Conservation (phyloP, 2,329 filamentous ascomycete species). For the Paramyrothecium sp. region DNA sequence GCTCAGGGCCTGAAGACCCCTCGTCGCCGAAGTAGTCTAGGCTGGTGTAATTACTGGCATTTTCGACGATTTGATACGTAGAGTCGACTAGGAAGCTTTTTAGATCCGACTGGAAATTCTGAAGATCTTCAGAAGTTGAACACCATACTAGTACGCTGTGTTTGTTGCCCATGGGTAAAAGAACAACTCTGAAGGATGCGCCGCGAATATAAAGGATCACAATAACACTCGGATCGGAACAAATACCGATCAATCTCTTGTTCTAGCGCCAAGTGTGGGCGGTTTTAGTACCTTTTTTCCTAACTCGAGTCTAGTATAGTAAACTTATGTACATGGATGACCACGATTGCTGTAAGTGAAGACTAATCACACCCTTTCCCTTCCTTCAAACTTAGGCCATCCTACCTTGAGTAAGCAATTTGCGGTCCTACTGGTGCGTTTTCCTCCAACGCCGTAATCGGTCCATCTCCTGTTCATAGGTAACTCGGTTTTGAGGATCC, state of each 20-base stretch:
- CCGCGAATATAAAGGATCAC: not conserved
- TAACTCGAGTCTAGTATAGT: no score
- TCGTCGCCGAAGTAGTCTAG: not conserved
- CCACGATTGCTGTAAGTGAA: not conserved
- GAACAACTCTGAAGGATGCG: not conserved
- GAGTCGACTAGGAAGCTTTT: not conserved
- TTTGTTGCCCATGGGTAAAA: not conserved
- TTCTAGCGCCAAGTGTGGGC: no score
- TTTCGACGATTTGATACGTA: not conserved
- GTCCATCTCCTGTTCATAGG: not conserved
- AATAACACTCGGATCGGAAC: not conserved
- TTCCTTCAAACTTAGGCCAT: not conserved
- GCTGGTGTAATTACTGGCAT: not conserved
- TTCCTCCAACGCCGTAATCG: not conserved
- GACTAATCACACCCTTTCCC: not conserved
- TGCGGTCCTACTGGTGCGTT: not conserved
- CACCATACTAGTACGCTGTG: not conserved
- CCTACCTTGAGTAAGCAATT: not conserved
- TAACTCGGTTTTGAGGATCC: not conserved
- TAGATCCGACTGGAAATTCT: not conserved
- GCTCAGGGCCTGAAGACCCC: not conserved
- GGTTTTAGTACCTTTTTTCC: no score
- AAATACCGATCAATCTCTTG: no score
- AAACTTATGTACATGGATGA: no score
- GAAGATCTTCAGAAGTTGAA: not conserved